phyloP scores from a whole-genome alignment of 768 basidiomycete species.

The Cyathus striatus region DNA sequence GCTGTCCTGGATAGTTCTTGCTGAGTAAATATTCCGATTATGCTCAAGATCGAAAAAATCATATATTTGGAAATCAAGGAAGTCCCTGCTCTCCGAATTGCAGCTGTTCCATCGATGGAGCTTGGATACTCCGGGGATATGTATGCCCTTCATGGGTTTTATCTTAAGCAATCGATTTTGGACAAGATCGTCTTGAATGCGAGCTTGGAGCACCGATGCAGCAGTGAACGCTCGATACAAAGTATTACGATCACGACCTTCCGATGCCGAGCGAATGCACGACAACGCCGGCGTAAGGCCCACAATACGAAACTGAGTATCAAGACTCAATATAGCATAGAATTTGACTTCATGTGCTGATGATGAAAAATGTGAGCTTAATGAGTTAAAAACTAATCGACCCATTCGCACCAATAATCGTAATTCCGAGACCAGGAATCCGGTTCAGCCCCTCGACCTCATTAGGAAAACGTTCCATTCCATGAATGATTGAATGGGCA shows the following conservation, averaged over 20 bases:
- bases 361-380: constrained; percentile 1
- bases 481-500: constrained; percentile 1
- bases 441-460: constrained; percentile 8
- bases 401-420: constrained; percentile 10
- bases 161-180: constrained; percentile 1
- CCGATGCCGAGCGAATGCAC: constrained; percentile 6
- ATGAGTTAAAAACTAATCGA: neutral
- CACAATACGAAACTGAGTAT: constrained; percentile 6
- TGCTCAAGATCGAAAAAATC: constrained; percentile 2
- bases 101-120: constrained; percentile 1
- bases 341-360: constrained; percentile 8
- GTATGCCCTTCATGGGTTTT: neutral
- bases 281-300: constrained; percentile 9
- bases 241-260: constrained; percentile 3
- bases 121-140: constrained; percentile 2
- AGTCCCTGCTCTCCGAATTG: constrained; percentile 4
- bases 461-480: neutral
- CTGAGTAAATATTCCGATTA: constrained; percentile 6
- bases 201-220: constrained; percentile 5
- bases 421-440: constrained; percentile 11
- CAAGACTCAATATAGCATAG: constrained; percentile 6
- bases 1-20: constrained; percentile 1
- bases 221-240: constrained; percentile 5
- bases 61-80: constrained; percentile 6
- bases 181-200: neutral